Evolutionary conservation across 2,329 filamentous ascomycete genomes (phyloP).

Genomic region (Xylaria sp.): DNA sequence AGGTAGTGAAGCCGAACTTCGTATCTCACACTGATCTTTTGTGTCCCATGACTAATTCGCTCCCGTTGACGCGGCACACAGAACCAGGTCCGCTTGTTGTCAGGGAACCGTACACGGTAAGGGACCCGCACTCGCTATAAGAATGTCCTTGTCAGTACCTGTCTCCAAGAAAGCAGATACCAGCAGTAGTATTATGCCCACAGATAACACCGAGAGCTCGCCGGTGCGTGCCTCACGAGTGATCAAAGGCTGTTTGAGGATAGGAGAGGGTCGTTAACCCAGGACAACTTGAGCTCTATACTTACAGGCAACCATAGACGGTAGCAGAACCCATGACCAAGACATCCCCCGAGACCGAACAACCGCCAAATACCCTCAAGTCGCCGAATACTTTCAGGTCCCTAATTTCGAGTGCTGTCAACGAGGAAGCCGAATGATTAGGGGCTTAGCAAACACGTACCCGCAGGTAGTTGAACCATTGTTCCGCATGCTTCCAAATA

Average conservation of each 20-base stretch:
- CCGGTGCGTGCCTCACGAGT: neutral
- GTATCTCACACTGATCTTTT: neutral
- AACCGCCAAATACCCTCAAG: neutral
- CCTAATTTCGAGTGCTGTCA: neutral
- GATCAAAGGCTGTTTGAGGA: neutral
- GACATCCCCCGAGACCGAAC: neutral
- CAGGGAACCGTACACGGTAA: neutral
- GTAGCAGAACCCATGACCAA: neutral
- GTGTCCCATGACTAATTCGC: neutral
- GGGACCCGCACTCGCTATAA: neutral
- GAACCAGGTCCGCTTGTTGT: neutral
- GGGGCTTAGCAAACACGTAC: neutral
- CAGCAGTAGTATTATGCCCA: neutral
- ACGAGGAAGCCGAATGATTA: neutral
- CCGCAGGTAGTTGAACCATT: neutral
- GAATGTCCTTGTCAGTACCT: neutral
- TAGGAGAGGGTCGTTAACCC: neutral
- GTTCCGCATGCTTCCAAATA: neutral
- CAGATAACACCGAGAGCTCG: neutral
- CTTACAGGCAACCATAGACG: neutral
- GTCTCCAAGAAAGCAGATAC: neutral
- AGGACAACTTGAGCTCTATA: neutral
- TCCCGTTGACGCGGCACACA: neutral
- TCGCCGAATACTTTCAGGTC: neutral
- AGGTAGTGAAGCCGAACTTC: neutral